Base-by-base conservation (phyloP, 345 rosid genomes). In the Draba incana region DNA sequence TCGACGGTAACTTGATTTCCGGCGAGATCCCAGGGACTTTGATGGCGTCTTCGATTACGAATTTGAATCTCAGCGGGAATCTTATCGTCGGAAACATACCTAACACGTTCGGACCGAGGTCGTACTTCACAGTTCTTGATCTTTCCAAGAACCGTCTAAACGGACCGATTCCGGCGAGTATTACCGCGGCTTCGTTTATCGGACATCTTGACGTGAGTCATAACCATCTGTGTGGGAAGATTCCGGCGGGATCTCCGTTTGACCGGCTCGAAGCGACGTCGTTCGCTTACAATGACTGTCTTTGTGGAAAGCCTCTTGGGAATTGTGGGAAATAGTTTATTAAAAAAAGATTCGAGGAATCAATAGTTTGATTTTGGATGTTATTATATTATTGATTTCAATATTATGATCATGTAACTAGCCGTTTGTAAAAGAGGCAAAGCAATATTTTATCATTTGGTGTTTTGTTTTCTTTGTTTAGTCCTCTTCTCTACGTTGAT, bases 151-250 rank as follows among this genome's bases (percentile, higher is more conserved):
- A 92, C 68, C 84, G 79, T 15, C 64, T 92, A 11, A 78, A 79
- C 44, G 98, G 98, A 5, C 54, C 73, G 20, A 76, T 92, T 4
- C 98, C 97, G 27, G 23, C 43, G 8, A 77, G 91, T 3, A 50
- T 92, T 15, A 77, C 85, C 6, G 57, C 83, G 63, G 75, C 91
- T 7, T 74, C 78, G 4, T 92, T 61, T 71, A 42, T 92, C 4
- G 97, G 98, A 0, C 97, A 89, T 45, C 49, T 89, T 50, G 98
- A 92, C 73, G 74, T 89, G 75, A 92, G 98, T 68, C 83, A 88
- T 49, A 92, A 92, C 71, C 88, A 79, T 72, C 82, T 92, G 1
- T 92, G 98, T 44, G 98, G 97, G 35, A 41, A 85, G 23, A 92
- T 92, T 57, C 98, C 98, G 10, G 28, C 45, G 1, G 98, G 98